Conservation (phyloP, 2,329 filamentous ascomycete genomes). For the Neofusicoccum sp. region DNA sequence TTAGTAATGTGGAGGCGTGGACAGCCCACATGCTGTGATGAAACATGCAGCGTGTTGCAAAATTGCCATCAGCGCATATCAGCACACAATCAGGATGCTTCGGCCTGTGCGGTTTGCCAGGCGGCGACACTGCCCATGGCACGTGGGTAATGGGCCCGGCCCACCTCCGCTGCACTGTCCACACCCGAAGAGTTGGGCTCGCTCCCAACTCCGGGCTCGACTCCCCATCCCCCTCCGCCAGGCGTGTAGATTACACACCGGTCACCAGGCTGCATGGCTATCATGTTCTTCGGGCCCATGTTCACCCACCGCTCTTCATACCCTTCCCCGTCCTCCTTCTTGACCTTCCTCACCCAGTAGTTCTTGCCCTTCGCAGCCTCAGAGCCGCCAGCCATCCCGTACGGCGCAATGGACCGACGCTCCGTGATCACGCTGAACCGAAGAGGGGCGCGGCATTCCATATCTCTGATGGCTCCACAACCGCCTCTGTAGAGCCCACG, state of each 20-base stretch:
- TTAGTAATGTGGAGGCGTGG: no score
- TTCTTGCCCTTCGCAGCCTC: conserved; percentile 73
- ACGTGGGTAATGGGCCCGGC: conserved; percentile 14
- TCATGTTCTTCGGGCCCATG: conserved; percentile 22
- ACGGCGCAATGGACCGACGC: conserved; percentile 67
- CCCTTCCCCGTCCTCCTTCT: conserved; percentile 40
- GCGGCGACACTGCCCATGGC: conserved; percentile 19
- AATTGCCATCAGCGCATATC: no score
- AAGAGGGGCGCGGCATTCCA: conserved; percentile 70
- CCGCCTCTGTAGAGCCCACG: conserved; percentile 62
- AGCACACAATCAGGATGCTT: not conserved
- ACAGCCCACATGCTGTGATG: no score
- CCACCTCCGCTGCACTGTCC: not conserved
- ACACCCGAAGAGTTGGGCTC: not conserved
- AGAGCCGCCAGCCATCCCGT: conserved; percentile 74
- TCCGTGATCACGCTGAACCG: conserved; percentile 73
- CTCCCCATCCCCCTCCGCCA: conserved; percentile 22
- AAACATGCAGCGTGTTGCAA: no score
- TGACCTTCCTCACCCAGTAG: conserved; percentile 66
- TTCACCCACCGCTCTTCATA: conserved; percentile 21
- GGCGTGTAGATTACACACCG: conserved; percentile 22
- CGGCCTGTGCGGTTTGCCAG: conserved; percentile 11
- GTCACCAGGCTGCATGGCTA: conserved; percentile 20
- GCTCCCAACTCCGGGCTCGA: not conserved
- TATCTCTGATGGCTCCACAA: conserved; percentile 68